A percentile compares a stretch with the other conserved stretches of the same genome.
phyloP scores from a whole-genome alignment of 2,329 filamentous ascomycete genomes.

The Fusarium sacchari region DNA sequence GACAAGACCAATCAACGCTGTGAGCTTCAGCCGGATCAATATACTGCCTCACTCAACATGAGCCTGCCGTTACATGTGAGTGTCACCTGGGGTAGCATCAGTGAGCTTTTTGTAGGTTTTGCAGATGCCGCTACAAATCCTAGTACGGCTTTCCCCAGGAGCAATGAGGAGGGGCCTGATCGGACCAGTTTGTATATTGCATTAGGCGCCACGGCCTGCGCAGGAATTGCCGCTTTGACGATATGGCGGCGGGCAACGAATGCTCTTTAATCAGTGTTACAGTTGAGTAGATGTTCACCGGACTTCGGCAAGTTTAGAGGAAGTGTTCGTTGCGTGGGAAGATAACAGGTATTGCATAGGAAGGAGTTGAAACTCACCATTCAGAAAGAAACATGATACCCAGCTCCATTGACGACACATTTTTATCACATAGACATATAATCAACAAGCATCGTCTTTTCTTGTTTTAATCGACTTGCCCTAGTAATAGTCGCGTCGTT shows the following conservation, averaged over 20 bases:
- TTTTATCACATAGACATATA: slow-evolving; percentile 28
- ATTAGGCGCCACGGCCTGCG: slow-evolving; percentile 76
- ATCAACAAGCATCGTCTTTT: slow-evolving; percentile 32
- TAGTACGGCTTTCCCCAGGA: slow-evolving; percentile 87
- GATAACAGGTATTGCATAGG: slow-evolving; percentile 18
- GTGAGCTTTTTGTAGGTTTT: slow-evolving; percentile 90
- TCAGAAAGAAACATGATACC: slow-evolving; percentile 47
- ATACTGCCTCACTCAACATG: slow-evolving; percentile 87
- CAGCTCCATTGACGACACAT: slow-evolving; percentile 37
- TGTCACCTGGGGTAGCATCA: slow-evolving; percentile 92
- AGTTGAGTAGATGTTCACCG: background rate
- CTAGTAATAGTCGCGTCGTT: background rate
- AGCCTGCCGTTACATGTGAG: slow-evolving; percentile 92
- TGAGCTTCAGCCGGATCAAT: slow-evolving; percentile 90
- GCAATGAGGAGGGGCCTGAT: slow-evolving; percentile 85
- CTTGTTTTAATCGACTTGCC: background rate
- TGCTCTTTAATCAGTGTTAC: slow-evolving; percentile 46
- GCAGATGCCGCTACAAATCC: slow-evolving; percentile 94
- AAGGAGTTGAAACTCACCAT: slow-evolving; percentile 41
- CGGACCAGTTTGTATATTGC: slow-evolving; percentile 88
- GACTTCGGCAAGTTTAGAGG: background rate
- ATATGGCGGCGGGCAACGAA: slow-evolving; percentile 71
- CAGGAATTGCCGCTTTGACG: slow-evolving; percentile 70
- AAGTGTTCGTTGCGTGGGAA: background rate
- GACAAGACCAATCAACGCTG: slow-evolving; percentile 97